Evolutionary conservation across 352 stramenopile species (phyloP), one percentile per base, ranked within the genome.

Genomic region (Pythium sp.): DNA sequence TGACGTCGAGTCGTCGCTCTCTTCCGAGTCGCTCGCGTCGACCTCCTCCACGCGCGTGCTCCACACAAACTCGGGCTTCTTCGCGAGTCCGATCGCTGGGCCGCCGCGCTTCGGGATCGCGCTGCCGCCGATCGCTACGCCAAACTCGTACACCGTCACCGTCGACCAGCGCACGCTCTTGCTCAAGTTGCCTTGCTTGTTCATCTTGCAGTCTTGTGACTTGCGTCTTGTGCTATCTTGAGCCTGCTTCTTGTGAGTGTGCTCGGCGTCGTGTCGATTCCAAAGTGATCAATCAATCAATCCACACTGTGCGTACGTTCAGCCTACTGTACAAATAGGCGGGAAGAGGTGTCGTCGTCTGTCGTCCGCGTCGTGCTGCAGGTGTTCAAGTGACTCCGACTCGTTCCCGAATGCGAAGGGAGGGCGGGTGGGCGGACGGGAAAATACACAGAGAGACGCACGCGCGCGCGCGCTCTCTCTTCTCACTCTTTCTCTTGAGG

Each of bases 91-190:
- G 26, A 89, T 75, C 20, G 81, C 78, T 24, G 81, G 79, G 5
- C 79, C 81, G 11, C 81, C 81, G 30, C 72, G 81, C 32, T 78
- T 74, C 0, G 81, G 81, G 9, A 89, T 71, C 9, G 81, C 69
- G 46, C 81, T 89, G 58, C 79, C 79, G 64, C 81, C 81, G 30
- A 87, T 63, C 15, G 71, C 71, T 36, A 89, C 79, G 57, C 77
- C 77, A 68, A 89, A 89, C 74, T 89, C 81, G 66, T 89, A 89
- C 57, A 89, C 79, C 2, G 81, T 89, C 9, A 89, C 67, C 30
- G 77, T 87, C 34, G 79, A 87, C 77, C 77, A 89, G 18, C 77
- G 73, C 38, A 89, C 81, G 53, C 73, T 68, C 70, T 89, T 89
- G 60, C 26, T 38, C 70, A 58, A 58, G 32, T 9, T 38, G 3